Evolutionary conservation across 441 rosid genomes (phyloP), one percentile per base, ranked within the genome.

Genomic region (Populus hybrid): DNA sequence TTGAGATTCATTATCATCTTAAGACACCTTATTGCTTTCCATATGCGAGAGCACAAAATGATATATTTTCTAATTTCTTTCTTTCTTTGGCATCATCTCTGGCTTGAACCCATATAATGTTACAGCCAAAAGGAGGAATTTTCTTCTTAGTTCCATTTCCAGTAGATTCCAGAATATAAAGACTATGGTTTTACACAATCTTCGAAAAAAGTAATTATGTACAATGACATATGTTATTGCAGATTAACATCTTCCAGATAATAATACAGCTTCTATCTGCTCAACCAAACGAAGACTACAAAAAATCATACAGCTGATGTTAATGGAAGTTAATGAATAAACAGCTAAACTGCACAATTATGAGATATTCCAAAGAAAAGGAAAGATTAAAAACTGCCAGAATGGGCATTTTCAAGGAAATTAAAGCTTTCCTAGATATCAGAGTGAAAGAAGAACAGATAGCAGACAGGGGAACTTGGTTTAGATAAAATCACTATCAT

Each of bases 401-500:
- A 70, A 70, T 10, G 7, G 73, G 18, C 6, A 35, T 10, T 40
- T 38, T n/a, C 21, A 20, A 70, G 66, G 11, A 61, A 61, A 61
- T 61, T 21, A 21, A 21, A 61, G 34, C 24, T 10, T 14, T 34
- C 64, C 54, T 18, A 26, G 24, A 32, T 10, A 4, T n/a, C 54
- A 79, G 34, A 12, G 70, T 10, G 64, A 69, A 16, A 11, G 63
- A 10, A 23, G 38, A 46, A 70, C 18, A 42, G 40, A 67, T 21
- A 8, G 30, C 21, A 35, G 57, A 54, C 26, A 66, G 5, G 38
- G 75, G 28, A 35, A 63, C 70, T 23, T 54, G 24, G 63, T 65
- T 35, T 70, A 38, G 64, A 74, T 72, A 63, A n/a, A 50, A 81
- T 66, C 24, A 23, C 20, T 50, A 36, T 32, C 82, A 54, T 80